Evolutionary conservation across 176 grass and related monocot genomes (phyloP).

Genomic region (Aechmea fasciata): DNA sequence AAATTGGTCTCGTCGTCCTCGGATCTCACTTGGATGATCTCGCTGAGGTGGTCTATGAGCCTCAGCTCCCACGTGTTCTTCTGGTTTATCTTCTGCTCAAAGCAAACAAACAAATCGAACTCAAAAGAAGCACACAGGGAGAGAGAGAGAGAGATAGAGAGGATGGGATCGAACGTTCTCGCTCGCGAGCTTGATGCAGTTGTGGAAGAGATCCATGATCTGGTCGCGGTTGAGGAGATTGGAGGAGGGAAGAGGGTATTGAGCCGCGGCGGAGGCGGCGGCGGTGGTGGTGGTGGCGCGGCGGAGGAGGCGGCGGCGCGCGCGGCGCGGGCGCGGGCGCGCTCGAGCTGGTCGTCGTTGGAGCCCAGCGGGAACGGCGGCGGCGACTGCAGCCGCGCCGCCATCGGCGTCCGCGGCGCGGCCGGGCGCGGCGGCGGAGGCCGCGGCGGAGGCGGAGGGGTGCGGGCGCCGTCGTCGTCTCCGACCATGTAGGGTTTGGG

Average conservation of each 20-base stretch:
- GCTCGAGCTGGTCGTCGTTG: slow-evolving; percentile 86
- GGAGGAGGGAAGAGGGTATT: neutral
- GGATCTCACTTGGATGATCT: slow-evolving; percentile 54
- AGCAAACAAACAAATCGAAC: neutral
- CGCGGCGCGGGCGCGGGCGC: slow-evolving; percentile 60
- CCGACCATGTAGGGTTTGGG: neutral
- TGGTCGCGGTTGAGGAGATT: slow-evolving; percentile 66
- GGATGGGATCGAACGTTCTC: slow-evolving; percentile 45
- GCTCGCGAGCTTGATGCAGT: slow-evolving; percentile 93
- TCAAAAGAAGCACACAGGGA: neutral
- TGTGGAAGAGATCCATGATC: slow-evolving; percentile 90
- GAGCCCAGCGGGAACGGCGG: slow-evolving; percentile 62
- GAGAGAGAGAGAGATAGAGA: neutral
- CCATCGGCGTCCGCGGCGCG: slow-evolving; percentile 21
- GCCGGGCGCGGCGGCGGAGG: slow-evolving; percentile 5
- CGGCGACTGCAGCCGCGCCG: slow-evolving; percentile 52
- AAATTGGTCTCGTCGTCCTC: slow-evolving; percentile 94
- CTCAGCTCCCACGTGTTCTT: slow-evolving; percentile 96
- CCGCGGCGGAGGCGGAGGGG: neutral
- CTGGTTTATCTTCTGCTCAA: slow-evolving; percentile 85
- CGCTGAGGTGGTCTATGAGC: slow-evolving; percentile 87
- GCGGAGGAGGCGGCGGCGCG: slow-evolving; percentile 47
- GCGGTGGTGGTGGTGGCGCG: slow-evolving; percentile 30
- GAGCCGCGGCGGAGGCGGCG: slow-evolving; percentile 14
- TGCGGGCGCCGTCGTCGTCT: slow-evolving; percentile 3